phyloP scores from a whole-genome alignment of 805 yeast species.

The Tetrapisispora iriomotensis region DNA sequence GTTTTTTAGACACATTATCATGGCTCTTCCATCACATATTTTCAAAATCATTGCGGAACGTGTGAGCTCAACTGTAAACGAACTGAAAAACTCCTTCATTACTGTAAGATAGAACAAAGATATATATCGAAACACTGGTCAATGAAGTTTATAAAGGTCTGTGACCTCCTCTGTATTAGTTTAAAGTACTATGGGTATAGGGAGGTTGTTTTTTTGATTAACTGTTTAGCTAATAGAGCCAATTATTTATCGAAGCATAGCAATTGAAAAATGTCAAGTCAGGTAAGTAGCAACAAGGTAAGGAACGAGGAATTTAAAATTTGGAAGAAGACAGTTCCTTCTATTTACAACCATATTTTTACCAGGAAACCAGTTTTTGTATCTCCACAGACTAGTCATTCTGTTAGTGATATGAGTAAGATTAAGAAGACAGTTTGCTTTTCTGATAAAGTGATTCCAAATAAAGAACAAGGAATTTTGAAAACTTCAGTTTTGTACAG shows the following conservation, averaged over 20 bases:
- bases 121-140: too few relatives aligned
- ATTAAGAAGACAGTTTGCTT: slow-evolving; percentile 20
- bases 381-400: slow-evolving; percentile 8
- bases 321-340: slow-evolving; percentile 80
- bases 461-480: slow-evolving; percentile 22
- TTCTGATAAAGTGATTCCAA: slow-evolving; percentile 17
- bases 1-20: too few relatives aligned
- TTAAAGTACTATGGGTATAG: too few relatives aligned
- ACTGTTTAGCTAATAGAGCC: background rate
- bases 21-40: too few relatives aligned
- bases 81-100: too few relatives aligned
- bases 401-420: slow-evolving; percentile 9
- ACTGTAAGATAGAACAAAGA: too few relatives aligned
- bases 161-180: too few relatives aligned
- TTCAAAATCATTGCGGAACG: too few relatives aligned
- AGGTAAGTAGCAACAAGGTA: slow-evolving; percentile 32
- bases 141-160: too few relatives aligned
- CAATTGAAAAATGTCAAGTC: background rate
- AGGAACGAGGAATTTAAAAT: slow-evolving; percentile 66
- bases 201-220: too few relatives aligned
- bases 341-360: slow-evolving; percentile 42
- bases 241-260: background rate
- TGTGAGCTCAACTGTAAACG: too few relatives aligned
- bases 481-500: slow-evolving; percentile 20
- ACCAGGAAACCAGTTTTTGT: slow-evolving; percentile 29